These are phyloP conservation scores for Beta macrorhiza DNA, from an alignment of 179 eudicot genomes.

Conservation along the genomic window DNA sequence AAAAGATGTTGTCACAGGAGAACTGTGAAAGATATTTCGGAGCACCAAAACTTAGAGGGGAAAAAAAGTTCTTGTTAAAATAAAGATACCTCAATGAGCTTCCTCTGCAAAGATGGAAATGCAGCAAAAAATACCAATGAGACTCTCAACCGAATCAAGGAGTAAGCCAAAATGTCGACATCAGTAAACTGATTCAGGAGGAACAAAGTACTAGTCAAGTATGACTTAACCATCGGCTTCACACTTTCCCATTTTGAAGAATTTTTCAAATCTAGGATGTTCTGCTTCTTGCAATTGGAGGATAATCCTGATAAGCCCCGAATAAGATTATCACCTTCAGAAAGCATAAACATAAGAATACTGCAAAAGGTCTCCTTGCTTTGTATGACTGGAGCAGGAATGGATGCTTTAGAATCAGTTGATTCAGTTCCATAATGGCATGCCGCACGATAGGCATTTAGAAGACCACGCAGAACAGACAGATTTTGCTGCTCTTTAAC, in stretches of 20 bases:
- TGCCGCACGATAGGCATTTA: constrained; percentile 80
- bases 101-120: constrained; percentile 59
- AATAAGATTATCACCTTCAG: constrained; percentile 70
- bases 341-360: constrained; percentile 61
- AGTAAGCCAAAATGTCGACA: constrained; percentile 57
- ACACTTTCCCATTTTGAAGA: constrained; percentile 64
- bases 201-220: constrained; percentile 68
- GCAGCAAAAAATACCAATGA: constrained; percentile 73
- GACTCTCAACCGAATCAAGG: constrained; percentile 61
- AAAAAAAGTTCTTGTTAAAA: constrained; percentile 1
- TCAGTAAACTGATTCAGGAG: constrained; percentile 79
- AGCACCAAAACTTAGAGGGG: background rate
- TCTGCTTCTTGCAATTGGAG: constrained; percentile 54
- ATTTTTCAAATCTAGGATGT: constrained; percentile 51
- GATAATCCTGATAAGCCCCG: constrained; percentile 54
- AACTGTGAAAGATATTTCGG: background rate
- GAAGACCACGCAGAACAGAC: constrained; percentile 57
- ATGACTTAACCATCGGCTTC: constrained; percentile 75
- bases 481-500: constrained; percentile 47
- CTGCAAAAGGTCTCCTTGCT: constrained; percentile 54
- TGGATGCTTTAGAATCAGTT: constrained; percentile 24
- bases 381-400: constrained; percentile 38
- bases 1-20: background rate
- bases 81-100: constrained; percentile 67
- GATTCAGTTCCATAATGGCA: constrained; percentile 76